Base-by-base conservation (phyloP, 257 asterid genomes). In the Scutellaria baicalensis region DNA sequence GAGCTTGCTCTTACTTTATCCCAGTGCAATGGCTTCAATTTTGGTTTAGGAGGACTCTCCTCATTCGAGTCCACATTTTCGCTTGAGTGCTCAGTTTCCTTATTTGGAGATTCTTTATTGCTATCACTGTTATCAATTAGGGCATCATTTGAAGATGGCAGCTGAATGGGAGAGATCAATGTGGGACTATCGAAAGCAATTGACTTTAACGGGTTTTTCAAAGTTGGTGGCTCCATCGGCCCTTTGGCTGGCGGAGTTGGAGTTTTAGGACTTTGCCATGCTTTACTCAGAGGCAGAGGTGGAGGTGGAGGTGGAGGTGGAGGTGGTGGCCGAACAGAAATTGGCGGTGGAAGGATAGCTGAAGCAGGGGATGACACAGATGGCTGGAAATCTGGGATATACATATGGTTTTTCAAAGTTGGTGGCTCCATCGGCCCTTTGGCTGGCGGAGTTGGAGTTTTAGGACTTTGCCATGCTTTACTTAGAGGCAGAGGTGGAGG, bases 1-100 rank as follows among this genome's bases (percentile, higher is more conserved):
- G 99, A 94, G 55, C 93, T 91, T 20, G 96, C 99, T 79, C 93
- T 79, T 47, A 94, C 96, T 89, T 91, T 94, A 75, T 91, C 99
- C 99, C 99, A 91, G 45, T 94, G 99, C 89, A 94, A 73, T 12
- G 96, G 89, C 86, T 94, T 94, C 83, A 94, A 69, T 80, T 89
- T 91, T 11, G 96, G 96, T 76, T 94, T 93, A 5, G 88, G 82
- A 43, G 80, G 73, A 35, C 75, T 81, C 64, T 82, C 89, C 59
- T 69, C 90, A 42, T 65, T 77, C 59, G 40, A 72, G 44, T 80
- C 83, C 18, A n/a, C 48, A 14, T 54, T 39, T 71, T 71, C 85
- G 14, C 59, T 61, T 1, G 80, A 65, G 66, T 49, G 20, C 40
- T 51, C 75, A 16, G 64, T 75, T 62, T 70, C 71, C 40, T 72